These are phyloP conservation scores for Artemisia tridentata DNA, from an alignment of 129 eudicot genomes.

Conservation along the genomic window DNA sequence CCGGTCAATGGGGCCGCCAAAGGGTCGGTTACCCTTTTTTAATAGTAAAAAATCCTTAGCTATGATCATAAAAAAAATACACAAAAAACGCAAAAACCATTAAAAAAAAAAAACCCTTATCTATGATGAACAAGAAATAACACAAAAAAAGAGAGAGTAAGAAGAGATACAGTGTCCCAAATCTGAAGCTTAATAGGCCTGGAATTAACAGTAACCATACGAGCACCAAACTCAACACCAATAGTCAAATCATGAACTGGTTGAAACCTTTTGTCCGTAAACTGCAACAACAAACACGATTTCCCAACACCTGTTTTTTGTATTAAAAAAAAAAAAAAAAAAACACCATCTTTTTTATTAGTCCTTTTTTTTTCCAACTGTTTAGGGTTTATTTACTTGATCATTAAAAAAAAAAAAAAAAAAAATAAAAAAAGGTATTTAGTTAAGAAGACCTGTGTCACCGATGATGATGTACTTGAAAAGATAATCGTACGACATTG, in stretches of 20 bases:
- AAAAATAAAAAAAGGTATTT: background rate
- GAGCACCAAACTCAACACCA: slow-evolving; percentile 94
- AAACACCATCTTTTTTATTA: background rate
- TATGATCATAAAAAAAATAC: background rate
- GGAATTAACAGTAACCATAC: slow-evolving; percentile 67
- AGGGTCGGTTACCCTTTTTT: no score
- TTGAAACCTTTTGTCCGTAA: slow-evolving; percentile 92
- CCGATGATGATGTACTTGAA: slow-evolving; percentile 96
- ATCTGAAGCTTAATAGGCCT: slow-evolving; percentile 84
- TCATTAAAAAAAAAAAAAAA: background rate
- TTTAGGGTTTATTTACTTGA: slow-evolving; percentile 26
- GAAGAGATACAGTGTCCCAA: slow-evolving; percentile 74
- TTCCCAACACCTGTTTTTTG: slow-evolving; percentile 80
- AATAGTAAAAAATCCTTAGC: background rate
- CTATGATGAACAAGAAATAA: background rate
- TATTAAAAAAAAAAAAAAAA: no score
- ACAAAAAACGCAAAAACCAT: background rate
- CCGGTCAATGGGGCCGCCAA: no score
- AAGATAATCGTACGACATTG: slow-evolving; percentile 88
- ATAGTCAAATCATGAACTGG: slow-evolving; percentile 87
- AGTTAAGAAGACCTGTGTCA: slow-evolving; percentile 50
- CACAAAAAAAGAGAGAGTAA: background rate
- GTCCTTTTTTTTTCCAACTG: slow-evolving; percentile 2
- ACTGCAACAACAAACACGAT: slow-evolving; percentile 83
- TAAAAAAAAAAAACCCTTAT: background rate